Conservation (phyloP, 257 asterid genomes). For the Solanum chiquidenum region DNA sequence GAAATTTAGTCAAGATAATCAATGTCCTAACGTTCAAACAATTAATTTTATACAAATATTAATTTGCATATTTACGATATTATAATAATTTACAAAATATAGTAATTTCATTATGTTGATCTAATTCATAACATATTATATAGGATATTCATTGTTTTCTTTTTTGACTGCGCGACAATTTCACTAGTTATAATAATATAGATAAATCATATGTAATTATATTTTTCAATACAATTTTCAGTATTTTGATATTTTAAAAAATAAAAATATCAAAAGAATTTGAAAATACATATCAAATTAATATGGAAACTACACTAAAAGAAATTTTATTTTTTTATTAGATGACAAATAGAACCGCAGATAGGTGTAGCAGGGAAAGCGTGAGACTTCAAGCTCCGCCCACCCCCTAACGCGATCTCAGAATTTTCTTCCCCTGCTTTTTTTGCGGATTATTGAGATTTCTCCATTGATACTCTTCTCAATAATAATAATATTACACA, state of each 20-base stretch:
- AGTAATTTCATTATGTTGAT: too few relatives aligned
- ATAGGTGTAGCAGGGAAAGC: neutral
- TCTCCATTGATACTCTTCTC: neutral
- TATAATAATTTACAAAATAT: too few relatives aligned
- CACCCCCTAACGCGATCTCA: neutral
- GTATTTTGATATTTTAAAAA: too few relatives aligned
- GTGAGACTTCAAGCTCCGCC: neutral
- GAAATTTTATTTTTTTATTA: neutral
- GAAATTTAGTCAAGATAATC: neutral
- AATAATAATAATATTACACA: neutral
- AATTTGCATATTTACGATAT: too few relatives aligned
- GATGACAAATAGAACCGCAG: neutral
- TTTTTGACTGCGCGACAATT: neutral
- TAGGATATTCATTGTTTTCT: neutral
- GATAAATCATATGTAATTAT: too few relatives aligned
- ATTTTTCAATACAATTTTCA: too few relatives aligned
- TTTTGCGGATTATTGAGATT: neutral
- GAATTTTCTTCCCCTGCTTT: neutral
- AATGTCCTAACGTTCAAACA: neutral
- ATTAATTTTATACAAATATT: too few relatives aligned
- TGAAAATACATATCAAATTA: too few relatives aligned
- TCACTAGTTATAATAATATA: neutral
- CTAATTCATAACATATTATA: neutral
- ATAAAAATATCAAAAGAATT: too few relatives aligned
- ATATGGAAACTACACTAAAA: neutral